Evolutionary conservation across 768 basidiomycete species (phyloP), one percentile per base, ranked within the genome.

Genomic region (Tephrocybe sp.): DNA sequence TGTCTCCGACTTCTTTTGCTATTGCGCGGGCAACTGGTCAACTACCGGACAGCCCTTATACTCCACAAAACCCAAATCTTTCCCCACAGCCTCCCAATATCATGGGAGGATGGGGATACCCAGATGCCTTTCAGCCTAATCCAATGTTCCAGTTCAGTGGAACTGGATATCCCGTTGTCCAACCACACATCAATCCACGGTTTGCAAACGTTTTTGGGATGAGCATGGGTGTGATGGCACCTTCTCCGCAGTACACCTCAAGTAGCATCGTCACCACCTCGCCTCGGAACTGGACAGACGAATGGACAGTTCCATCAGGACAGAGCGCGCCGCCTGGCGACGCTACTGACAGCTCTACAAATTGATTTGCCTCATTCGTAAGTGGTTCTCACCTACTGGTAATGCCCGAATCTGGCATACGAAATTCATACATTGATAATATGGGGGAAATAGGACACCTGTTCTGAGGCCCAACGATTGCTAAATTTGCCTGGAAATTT

Each of bases 151-250:
- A 52, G 18, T 59, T 49, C 24, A 54, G 57, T 5, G 23, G 38
- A 16, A 45, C 55, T 33, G 37, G 46, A 11, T 61, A 55, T 34
- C 53, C 64, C 31, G 51, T 58, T 52, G 72, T 89, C n/a, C 86
- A 89, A 55, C 89, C 89, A 5, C 89, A 91, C 59, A 91, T 91
- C 50, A 91, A 91, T 57, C 89, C 89, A 8, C 77, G 83, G 10
- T 91, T 91, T 64, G 86, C 87, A 12, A 77, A 79, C 25, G 69
- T 69, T 23, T 86, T 88, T 54, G 85, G 82, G 21, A 63, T 83
- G 49, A 69, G 73, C 42, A 52, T 77, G 52, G 66, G 60, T 49
- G 61, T 61, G 44, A 41, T 52, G 30, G 43, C 48, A 12, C 57
- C 53, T 36, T 41, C 41, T 36, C 9, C 45, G 6, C 59, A 56